These are phyloP conservation scores for Diaporthe batatas DNA, from an alignment of 2,329 filamentous ascomycete species.

Conservation along the genomic window DNA sequence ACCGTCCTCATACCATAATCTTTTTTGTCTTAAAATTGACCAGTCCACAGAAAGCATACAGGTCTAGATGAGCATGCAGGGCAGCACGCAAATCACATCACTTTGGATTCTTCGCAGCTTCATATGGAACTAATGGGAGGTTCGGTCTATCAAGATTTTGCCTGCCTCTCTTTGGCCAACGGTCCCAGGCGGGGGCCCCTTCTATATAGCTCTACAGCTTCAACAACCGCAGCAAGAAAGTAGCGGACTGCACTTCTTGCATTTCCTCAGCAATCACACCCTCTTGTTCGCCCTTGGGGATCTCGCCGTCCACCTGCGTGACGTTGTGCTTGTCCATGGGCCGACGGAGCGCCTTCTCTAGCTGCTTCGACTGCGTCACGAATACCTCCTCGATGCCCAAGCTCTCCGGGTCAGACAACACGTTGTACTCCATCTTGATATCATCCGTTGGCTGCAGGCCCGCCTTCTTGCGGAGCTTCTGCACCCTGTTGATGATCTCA, in stretches of 20 bases:
- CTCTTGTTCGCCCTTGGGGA: conserved; percentile 63
- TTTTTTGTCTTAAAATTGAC: neutral
- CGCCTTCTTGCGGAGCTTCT: conserved; percentile 93
- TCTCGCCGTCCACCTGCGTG: conserved; percentile 70
- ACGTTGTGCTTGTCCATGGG: conserved; percentile 79
- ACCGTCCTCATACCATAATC: neutral
- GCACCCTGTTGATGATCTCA: conserved; percentile 93
- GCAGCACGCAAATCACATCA: neutral
- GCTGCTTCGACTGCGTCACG: conserved; percentile 73
- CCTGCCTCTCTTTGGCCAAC: neutral
- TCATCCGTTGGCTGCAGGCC: conserved; percentile 93
- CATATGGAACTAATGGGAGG: too few species aligned
- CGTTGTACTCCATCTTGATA: conserved; percentile 91
- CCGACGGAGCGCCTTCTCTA: conserved; percentile 83
- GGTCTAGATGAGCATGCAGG: conserved; percentile 27
- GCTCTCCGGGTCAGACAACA: conserved; percentile 83
- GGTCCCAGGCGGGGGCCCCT: neutral
- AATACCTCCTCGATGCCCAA: conserved; percentile 80
- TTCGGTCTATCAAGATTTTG: conserved; percentile 22
- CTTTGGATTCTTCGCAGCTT: neutral
- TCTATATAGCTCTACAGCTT: conserved; percentile 37
- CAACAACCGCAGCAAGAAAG: conserved; percentile 70
- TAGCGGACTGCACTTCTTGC: conserved; percentile 87
- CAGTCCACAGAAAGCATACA: conserved; percentile 39
- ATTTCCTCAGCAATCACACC: conserved; percentile 83